Evolutionary conservation across 352 stramenopile genomes (phyloP), one percentile per base, ranked within the genome.

Genomic region (Globisporangium canariense): DNA sequence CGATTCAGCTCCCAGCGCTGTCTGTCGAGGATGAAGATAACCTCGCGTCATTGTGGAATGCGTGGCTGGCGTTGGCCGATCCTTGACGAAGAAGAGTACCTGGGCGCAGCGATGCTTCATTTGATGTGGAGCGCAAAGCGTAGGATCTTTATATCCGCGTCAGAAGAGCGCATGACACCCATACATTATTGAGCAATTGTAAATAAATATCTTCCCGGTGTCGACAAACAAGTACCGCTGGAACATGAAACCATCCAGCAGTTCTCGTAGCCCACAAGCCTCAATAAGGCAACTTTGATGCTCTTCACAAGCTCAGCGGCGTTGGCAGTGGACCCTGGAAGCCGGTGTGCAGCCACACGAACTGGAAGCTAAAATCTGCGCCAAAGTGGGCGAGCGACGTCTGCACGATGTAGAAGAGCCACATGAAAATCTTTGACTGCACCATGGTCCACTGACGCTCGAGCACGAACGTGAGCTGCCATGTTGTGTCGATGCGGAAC

Each of bases 301-400:
- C 1, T 45, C 5, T 13, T 45, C 38, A 43, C 25, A 56, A 1
- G 13, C 40, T 25, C 28, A 16, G 50, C 5, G 50, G 14, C 41
- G 13, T 47, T 20, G 41, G 50, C 7, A 16, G 25, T 2, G 50
- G 28, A 6, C 18, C 5, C 13, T 56, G n/a, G 0, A 40, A 32
- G 18, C 6, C 16, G 34, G 3, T 16, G 30, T 57, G 28, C n/a
- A 57, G 30, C 28, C 51, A n/a, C 9, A 18, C 47, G 14, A 65
- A 65, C 28, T 59, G 7, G 36, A 41, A 65, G 60, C 60, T 58
- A 28, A 60, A 60, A 14, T 59, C 41, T 13, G 50, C 20, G 8
- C 36, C 40, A 28, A 52, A 51, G 41, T 61, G 55, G 16, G 41
- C 25, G 38, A 61, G 55, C 7, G 55, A 61, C 14, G 25, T 51